These are phyloP conservation scores for Cymbidium sinense DNA, from an alignment of 106 monocot species.

Conservation along the genomic window DNA sequence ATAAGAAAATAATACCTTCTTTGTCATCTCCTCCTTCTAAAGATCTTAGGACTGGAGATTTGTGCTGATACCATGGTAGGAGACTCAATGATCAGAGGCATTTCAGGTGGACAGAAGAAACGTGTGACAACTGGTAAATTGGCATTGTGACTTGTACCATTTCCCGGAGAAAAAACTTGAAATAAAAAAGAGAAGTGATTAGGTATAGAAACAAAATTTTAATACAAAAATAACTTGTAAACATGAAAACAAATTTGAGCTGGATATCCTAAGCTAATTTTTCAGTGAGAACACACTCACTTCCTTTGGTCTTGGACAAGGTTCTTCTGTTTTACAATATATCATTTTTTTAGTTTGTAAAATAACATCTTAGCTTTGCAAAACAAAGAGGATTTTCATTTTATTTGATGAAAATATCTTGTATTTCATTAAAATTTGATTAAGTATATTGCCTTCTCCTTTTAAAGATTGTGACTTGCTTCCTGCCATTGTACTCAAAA, in stretches of 20 bases:
- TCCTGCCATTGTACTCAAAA: neutral
- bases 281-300: neutral
- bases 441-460: neutral
- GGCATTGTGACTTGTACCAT: neutral
- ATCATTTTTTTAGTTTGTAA: too few species aligned
- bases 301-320: neutral
- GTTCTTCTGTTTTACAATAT: neutral
- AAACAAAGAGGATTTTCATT: neutral
- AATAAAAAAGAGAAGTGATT: neutral
- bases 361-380: too few species aligned
- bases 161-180: neutral
- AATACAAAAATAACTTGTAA: neutral
- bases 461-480: neutral
- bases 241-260: neutral
- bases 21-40: neutral
- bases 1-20: neutral
- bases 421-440: neutral
- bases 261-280: neutral
- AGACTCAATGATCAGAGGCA: slow-evolving; percentile 48
- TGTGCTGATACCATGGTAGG: slow-evolving; percentile 44
- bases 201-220: neutral
- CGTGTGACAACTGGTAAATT: slow-evolving; percentile 39
- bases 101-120: slow-evolving; percentile 56
- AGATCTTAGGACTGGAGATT: slow-evolving; percentile 38
- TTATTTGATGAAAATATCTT: neutral